A percentile compares a stretch with the other conserved stretches of the same genome.
Evolutionary conservation across 306 rosid species (phyloP).

Genomic region (Cicer bijugum): DNA sequence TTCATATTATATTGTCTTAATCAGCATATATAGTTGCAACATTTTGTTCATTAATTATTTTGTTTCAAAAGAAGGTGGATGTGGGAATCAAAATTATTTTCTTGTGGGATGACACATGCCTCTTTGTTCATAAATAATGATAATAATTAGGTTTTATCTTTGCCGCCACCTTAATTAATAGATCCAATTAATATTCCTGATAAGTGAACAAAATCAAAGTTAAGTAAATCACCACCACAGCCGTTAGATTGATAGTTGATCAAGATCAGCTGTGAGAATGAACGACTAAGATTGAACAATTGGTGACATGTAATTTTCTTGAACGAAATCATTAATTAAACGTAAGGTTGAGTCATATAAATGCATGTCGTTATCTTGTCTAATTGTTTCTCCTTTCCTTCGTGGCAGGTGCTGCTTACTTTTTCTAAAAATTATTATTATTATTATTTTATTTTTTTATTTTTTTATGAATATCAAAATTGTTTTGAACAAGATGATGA

Average conservation of each 20-base stretch:
- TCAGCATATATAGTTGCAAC: not conserved
- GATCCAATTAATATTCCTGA: not conserved
- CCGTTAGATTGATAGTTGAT: conserved; percentile 20
- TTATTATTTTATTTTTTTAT: no score
- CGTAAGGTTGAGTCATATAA: conserved; percentile 32
- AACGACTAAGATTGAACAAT: conserved; percentile 36
- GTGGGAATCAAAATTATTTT: not conserved
- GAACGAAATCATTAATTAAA: conserved; percentile 37
- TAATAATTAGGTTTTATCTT: conserved; percentile 6
- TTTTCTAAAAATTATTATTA: not conserved
- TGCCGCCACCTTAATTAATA: conserved; percentile 8
- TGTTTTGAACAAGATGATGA: not conserved
- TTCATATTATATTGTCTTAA: not conserved
- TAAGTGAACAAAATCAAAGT: not conserved
- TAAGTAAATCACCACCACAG: not conserved
- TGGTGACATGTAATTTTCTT: conserved; percentile 40
- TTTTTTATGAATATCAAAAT: not conserved
- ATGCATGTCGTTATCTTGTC: conserved; percentile 11
- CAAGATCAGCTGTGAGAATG: not conserved
- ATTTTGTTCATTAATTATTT: not conserved
- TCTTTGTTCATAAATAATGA: not conserved
- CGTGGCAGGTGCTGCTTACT: not conserved
- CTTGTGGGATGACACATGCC: not conserved
- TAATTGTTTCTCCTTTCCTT: conserved; percentile 2
- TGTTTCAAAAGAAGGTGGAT: not conserved